Evolutionary conservation across 2,329 filamentous ascomycete genomes (phyloP), one percentile per base, ranked within the genome.

Genomic region (Xylaria sp.): DNA sequence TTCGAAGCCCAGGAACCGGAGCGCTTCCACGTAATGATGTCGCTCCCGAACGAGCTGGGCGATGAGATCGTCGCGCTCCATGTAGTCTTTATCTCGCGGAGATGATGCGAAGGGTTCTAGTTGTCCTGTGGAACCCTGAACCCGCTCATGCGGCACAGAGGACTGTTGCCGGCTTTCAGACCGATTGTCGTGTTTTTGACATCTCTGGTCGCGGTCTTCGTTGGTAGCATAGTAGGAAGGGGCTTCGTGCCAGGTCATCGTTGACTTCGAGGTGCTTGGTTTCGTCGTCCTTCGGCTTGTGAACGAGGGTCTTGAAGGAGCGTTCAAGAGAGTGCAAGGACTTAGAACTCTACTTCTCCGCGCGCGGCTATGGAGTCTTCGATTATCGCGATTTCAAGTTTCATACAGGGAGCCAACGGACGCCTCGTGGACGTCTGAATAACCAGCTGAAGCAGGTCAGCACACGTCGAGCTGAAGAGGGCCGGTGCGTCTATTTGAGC

Each of bases 1-100:
- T 1, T 25, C 51, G 51, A 71, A 71, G 25, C 69, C 66, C 18
- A 71, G n/a, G 50, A 28, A 34, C 13, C 48, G 15, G 3, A 71
- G 63, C 2, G 41, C 44, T 18, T 28, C 13, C 15, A 66, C 3
- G 23, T 51, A 57, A 28, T 23, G 12, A 13, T n/a, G 20, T n/a
- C 34, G 55, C 20, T 64, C 48, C n/a, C 23, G 52, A 34, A 51
- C 15, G 23, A 69, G 31, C n/a, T n/a, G 12, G 8, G 41, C 10
- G 25, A 39, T 20, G 37, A 63, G 50, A 23, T 55, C 39, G 10
- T 55, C 51, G 13, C 18, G n/a, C 20, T 58, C 44, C 31, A 8
- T 37, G 31, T 55, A 7, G 10, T 25, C 7, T 28, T 12, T 20
- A 3, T n/a, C 18, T 7, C 9, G 31, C 3, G n/a, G 28, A 20